These are phyloP conservation scores for Colletotrichum cereale DNA, from an alignment of 2,329 filamentous ascomycete genomes.

Conservation along the genomic window DNA sequence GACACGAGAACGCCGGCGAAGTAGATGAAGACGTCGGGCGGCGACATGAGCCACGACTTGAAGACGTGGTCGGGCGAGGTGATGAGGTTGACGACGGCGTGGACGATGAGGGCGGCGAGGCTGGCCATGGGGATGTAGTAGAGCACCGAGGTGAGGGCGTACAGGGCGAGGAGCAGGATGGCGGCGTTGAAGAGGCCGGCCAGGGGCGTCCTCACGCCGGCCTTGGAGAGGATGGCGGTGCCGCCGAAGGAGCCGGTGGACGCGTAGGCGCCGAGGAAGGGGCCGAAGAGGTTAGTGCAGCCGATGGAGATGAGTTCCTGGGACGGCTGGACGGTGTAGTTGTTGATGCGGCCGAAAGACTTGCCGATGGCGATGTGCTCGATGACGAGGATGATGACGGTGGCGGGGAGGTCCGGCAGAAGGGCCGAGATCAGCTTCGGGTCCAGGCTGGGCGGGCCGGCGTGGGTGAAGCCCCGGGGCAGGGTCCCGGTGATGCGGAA, in stretches of 20 bases:
- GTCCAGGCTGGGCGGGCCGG: conserved; percentile 69
- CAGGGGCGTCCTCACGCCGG: conserved; percentile 82
- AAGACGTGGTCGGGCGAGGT: conserved; percentile 80
- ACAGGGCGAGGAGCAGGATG: conserved; percentile 81
- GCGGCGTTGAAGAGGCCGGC: conserved; percentile 83
- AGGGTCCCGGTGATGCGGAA: conserved; percentile 72
- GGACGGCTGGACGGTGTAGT: conserved; percentile 82
- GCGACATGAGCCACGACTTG: conserved; percentile 82
- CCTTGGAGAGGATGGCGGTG: conserved; percentile 87
- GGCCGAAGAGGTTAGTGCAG: conserved; percentile 79
- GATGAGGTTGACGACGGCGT: conserved; percentile 82
- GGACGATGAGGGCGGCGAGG: conserved; percentile 84
- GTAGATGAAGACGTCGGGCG: conserved; percentile 81
- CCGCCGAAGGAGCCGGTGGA: conserved; percentile 66
- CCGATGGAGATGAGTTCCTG: conserved; percentile 85
- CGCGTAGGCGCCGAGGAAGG: conserved; percentile 73
- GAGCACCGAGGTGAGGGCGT: conserved; percentile 81
- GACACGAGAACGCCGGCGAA: conserved; percentile 74
- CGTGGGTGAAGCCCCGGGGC: conserved; percentile 70
- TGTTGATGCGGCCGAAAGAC: conserved; percentile 83
- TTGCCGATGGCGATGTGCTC: conserved; percentile 89
- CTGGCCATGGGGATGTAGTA: conserved; percentile 82
- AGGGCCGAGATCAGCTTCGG: conserved; percentile 68
- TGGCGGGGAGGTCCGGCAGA: conserved; percentile 74
- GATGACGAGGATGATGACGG: conserved; percentile 82